Percentiles rank a stretch among this genome's conserved stretches.
Conservation (phyloP, 805 yeast species). For the Starmera quercuum region DNA sequence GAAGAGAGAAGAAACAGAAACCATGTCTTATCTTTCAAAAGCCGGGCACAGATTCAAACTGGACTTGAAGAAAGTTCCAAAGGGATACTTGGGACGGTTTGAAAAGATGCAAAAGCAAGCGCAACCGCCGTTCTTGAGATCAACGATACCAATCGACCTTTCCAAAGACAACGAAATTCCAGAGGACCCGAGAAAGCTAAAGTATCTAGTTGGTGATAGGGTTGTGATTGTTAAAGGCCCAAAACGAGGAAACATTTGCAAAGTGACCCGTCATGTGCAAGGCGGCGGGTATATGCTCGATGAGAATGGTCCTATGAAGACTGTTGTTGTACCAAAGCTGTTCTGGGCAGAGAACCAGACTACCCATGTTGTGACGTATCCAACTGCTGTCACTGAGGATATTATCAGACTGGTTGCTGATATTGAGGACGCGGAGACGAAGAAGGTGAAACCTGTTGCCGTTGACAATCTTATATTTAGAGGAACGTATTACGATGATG, state of each 20-base stretch:
- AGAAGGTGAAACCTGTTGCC: constrained; percentile 61
- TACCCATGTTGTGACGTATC: constrained; percentile 65
- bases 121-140: constrained; percentile 29
- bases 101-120: constrained; percentile 22
- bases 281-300: constrained; percentile 58
- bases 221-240: constrained; percentile 68
- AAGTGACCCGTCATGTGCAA: constrained; percentile 50
- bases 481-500: constrained; percentile 67
- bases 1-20: background rate
- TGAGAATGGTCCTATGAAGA: constrained; percentile 59
- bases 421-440: constrained; percentile 54
- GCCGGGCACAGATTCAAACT: constrained; percentile 29
- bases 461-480: constrained; percentile 65
- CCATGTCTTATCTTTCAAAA: constrained; percentile 19
- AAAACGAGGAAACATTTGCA: constrained; percentile 67
- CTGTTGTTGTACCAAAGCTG: constrained; percentile 60
- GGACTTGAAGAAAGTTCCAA: constrained; percentile 22
- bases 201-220: constrained; percentile 66
- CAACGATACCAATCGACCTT: constrained; percentile 23
- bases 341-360: constrained; percentile 68
- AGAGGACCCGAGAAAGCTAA: constrained; percentile 45
- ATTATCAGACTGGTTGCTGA: constrained; percentile 75
- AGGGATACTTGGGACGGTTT: constrained; percentile 20
- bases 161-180: constrained; percentile 25
- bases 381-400: constrained; percentile 49